Evolutionary conservation across 1,139 yeast species (phyloP), one percentile per base, ranked within the genome.

Genomic region (Debaryomycetaceae sp.): DNA sequence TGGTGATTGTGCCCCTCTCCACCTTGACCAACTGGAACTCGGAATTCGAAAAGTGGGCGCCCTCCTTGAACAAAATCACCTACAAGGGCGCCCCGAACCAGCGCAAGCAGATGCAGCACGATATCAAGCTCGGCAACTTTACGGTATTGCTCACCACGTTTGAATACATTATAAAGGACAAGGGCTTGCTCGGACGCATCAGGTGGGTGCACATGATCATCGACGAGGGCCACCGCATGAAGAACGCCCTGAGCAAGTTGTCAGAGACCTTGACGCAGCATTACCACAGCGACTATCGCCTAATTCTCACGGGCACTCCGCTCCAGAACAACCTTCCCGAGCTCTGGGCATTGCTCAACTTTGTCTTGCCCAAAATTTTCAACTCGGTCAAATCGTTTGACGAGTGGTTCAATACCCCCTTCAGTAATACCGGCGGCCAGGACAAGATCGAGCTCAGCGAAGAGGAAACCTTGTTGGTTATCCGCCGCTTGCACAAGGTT

Each of bases 401-500:
- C 47, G 92, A 80, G 49, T 80, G 92, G 92, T 80, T 80, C 47
- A 80, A 80, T 45, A 79, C 90, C 0, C 92, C 92, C 5, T 80
- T 80, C 52, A 85, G 86, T 1, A 79, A 77, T 40, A 76, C 90
- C 24, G 90, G 92, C 35, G 73, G 77, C 21, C 90, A 79, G 50
- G 90, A 80, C 44, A 78, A 78, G 53, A 73, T 80, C 16, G 90
- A 76, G 37, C 58, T 80, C 30, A 73, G 81, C 12, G 90, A 90
- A 68, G 98, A 90, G 77, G 98, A 90, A 57, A 80, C 95, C 13
- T 64, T 90, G 39, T 74, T 90, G 62, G 83, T 90, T 35, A 90
- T 90, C 48, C 70, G 97, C 53, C 83, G 98, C 72, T 69, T 90
- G 50, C 98, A 90, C 55, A 90, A 90, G 53, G 98, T 90, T 15